Base-by-base conservation (phyloP, 2,329 filamentous ascomycete species). In the Beauveria bassiana region DNA sequence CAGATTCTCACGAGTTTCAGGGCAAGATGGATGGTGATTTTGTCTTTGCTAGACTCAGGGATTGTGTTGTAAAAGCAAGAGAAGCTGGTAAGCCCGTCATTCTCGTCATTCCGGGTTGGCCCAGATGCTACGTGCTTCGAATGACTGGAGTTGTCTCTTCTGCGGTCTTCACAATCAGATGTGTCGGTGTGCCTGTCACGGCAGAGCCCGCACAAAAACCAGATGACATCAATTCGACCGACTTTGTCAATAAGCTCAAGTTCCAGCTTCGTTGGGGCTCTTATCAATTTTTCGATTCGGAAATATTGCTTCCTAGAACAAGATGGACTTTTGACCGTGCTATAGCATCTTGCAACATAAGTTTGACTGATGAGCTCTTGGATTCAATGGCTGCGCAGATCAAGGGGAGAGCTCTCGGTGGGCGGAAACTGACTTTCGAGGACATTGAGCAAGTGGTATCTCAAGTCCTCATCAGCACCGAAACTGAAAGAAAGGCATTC, bases 401-500 rank as follows among this genome's bases (percentile, higher is more conserved):
- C 1, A 31, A 6, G 3, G 56, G 56, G 6, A n/a, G 46, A 24
- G 56, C 46, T 9, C 2, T 26, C 5, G 20, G 6, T 26, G 12
- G 16, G 8, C 3, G 28, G 46, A 51, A 22, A 3, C 46, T 59
- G 7, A 12, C 18, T 2, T 5, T 51, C 2, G 34, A 51, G 4
- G 56, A 59, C 18, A 16, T 59, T 20, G 16, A n/a, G 10, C 18
- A 51, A 28, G 46, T 59, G 4, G 20, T 59, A 22, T 18, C 49
- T 31, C 56, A 52, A 43, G 24, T 59, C 8, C 12, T 3, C 10
- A 16, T 10, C 3, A 8, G 31, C 38, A 20, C 5, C 43, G 22
- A 22, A 22, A 28, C 12, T 6, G 46, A 55, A 31, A 6, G 14
- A 3, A 3, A 14, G 24, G n/a, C 5, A 12, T n/a, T 20, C 4